A percentile compares a stretch with the other conserved stretches of the same genome.
Conservation (phyloP, 1,284 basidiomycete genomes). For the Moesziomyces parantarcticus region DNA sequence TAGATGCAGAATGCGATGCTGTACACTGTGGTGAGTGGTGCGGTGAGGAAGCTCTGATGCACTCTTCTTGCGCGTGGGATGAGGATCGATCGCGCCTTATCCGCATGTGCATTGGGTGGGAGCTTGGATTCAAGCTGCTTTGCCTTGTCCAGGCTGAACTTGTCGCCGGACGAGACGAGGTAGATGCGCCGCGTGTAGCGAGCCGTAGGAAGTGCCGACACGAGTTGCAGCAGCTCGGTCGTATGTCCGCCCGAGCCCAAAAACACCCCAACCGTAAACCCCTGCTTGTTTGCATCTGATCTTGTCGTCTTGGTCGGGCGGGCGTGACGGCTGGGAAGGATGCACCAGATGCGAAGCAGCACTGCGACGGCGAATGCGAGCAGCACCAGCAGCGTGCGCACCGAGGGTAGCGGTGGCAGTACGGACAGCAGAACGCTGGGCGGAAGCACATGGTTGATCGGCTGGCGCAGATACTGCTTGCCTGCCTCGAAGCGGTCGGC, state of each 20-base stretch:
- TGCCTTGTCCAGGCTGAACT: conserved; percentile 80
- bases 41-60: conserved; percentile 56
- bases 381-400: conserved; percentile 3
- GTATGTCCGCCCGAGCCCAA: conserved; percentile 88
- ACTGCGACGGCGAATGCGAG: conserved; percentile 2
- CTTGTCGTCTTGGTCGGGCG: background rate
- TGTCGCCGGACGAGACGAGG: conserved; percentile 83
- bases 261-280: conserved; percentile 71
- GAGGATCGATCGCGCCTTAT: conserved; percentile 19
- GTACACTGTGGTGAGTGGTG: conserved; percentile 41
- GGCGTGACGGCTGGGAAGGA: conserved; percentile 12
- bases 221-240: conserved; percentile 81
- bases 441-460: conserved; percentile 42
- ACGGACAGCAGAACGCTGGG: conserved; percentile 36
- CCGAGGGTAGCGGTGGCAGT: conserved; percentile 29
- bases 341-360: conserved; percentile 18
- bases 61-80: conserved; percentile 81
- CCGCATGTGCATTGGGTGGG: background rate
- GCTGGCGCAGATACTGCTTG: conserved; percentile 22
- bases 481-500: conserved; percentile 13
- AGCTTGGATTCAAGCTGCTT: conserved; percentile 74
- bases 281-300: background rate
- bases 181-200: conserved; percentile 84
- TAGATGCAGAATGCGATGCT: conserved; percentile 47
- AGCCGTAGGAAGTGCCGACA: conserved; percentile 80